A percentile compares a stretch with the other conserved stretches of the same genome.
Evolutionary conservation across 441 rosid species (phyloP).

Genomic region (Jatropha podagrica): DNA sequence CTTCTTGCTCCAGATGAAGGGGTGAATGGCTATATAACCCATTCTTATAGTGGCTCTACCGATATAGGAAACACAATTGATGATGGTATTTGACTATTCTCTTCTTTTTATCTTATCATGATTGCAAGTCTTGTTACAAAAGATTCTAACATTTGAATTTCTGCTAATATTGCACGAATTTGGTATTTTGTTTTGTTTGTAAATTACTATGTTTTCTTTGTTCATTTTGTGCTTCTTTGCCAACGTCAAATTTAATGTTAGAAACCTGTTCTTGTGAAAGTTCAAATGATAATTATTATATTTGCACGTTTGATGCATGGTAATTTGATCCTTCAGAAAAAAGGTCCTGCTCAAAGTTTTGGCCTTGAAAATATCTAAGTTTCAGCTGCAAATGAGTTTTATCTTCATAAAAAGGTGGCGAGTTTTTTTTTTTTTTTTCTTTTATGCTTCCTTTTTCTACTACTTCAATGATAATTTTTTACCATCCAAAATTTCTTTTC

Average conservation of each 20-base stretch:
- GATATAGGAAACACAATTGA: slow-evolving; percentile 38
- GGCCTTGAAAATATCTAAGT: neutral
- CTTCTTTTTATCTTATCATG: neutral
- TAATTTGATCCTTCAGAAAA: neutral
- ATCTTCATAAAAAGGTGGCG: neutral
- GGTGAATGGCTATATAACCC: slow-evolving; percentile 38
- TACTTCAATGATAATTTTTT: neutral
- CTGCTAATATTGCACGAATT: neutral
- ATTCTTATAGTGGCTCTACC: slow-evolving; percentile 39
- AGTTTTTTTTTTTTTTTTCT: neutral
- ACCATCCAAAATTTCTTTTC: neutral
- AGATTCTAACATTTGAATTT: neutral
- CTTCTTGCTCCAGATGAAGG: slow-evolving; percentile 41
- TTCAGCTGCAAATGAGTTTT: neutral
- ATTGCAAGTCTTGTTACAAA: neutral
- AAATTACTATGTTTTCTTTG: neutral
- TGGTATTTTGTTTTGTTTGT: neutral
- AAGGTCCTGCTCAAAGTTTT: neutral
- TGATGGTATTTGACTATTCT: slow-evolving; percentile 44
- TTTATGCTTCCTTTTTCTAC: neutral
- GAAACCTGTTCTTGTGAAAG: neutral
- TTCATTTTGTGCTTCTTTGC: neutral
- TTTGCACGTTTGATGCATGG: neutral
- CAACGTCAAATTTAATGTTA: neutral
- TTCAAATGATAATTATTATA: neutral